Evolutionary conservation across 2,329 filamentous ascomycete genomes (phyloP).

Genomic region (Xylariales sp.): DNA sequence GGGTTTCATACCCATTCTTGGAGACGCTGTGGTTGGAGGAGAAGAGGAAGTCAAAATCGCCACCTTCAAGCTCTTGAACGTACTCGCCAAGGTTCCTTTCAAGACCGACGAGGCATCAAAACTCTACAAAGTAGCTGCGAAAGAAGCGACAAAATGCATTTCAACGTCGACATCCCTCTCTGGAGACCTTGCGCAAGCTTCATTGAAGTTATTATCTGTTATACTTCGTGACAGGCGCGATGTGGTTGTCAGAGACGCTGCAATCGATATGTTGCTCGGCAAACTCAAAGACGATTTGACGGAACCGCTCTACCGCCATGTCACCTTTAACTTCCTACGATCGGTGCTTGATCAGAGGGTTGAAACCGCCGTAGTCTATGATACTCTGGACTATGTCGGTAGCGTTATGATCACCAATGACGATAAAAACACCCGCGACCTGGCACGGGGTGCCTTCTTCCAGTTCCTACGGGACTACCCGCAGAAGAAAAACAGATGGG

Average conservation of each 20-base stretch:
- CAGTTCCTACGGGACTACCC: constrained; percentile 96
- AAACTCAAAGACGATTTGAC: constrained; percentile 90
- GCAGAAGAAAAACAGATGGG: constrained; percentile 88
- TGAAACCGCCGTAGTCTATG: constrained; percentile 88
- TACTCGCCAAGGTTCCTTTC: constrained; percentile 86
- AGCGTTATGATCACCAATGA: constrained; percentile 97
- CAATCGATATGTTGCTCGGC: constrained; percentile 83
- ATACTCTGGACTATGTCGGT: constrained; percentile 88
- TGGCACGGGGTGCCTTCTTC: constrained; percentile 89
- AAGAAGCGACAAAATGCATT: constrained; percentile 85
- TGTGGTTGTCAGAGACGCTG: constrained; percentile 80
- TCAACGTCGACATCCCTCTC: constrained; percentile 81
- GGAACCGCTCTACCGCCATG: constrained; percentile 89
- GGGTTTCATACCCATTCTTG: constrained; percentile 89
- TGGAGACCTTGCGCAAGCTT: constrained; percentile 86
- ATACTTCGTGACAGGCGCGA: constrained; percentile 84
- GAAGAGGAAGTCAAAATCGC: constrained; percentile 95
- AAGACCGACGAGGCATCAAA: constrained; percentile 73
- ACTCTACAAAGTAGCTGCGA: constrained; percentile 80
- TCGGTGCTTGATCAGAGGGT: constrained; percentile 87
- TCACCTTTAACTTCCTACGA: constrained; percentile 94
- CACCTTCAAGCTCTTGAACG: constrained; percentile 84
- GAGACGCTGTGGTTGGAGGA: constrained; percentile 83
- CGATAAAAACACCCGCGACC: constrained; percentile 85
- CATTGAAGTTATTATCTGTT: constrained; percentile 86